Conservation (phyloP, 2,329 filamentous ascomycete species). For the Lasiodiplodia gonubiensis region DNA sequence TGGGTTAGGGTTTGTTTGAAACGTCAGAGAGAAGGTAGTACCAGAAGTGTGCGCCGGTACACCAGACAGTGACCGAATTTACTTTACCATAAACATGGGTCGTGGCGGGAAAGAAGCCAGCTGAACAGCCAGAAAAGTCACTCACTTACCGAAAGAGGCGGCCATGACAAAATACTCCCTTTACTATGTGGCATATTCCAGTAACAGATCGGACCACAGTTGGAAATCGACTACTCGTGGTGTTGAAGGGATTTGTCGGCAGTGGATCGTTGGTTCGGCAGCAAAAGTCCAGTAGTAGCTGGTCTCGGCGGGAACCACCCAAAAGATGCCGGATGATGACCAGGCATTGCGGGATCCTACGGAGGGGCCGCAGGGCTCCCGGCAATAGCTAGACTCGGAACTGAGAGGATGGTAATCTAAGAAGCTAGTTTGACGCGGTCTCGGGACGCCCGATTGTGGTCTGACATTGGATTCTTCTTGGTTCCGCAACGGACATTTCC, state of each 20-base stretch:
- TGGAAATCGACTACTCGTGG: not conserved
- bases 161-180: not conserved
- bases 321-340: not conserved
- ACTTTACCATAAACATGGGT: no score
- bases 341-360: not conserved
- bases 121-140: no score
- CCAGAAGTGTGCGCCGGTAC: no score
- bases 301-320: not conserved
- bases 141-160: no score
- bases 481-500: not conserved
- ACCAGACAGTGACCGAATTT: no score
- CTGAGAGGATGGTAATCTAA: not conserved
- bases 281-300: not conserved
- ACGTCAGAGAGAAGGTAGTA: no score
- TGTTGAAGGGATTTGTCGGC: not conserved
- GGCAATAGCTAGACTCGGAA: no score
- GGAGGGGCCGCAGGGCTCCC: no score
- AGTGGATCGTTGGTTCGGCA: not conserved
- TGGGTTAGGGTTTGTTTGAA: no score
- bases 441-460: not conserved
- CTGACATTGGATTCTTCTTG: not conserved
- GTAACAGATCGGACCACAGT: not conserved
- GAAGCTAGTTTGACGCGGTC: not conserved
- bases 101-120: no score
- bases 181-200: not conserved